Percentiles rank a stretch among this genome's conserved stretches.
Evolutionary conservation across 495 filamentous ascomycete genomes (phyloP).

Genomic region (Lepraria neglecta): DNA sequence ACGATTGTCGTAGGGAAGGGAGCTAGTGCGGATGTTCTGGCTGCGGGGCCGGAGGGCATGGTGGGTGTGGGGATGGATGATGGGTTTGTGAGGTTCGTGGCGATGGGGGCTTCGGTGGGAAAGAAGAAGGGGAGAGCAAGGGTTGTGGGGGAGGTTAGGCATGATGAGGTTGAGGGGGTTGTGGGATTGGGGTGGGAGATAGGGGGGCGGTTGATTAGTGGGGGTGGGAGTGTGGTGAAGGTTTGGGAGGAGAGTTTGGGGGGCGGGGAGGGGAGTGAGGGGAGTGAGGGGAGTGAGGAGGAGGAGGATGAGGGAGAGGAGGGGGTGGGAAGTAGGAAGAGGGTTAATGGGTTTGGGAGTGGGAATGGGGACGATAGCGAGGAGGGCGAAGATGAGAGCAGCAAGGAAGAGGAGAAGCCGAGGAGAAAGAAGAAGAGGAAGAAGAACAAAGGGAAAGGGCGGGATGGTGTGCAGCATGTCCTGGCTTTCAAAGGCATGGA

Average conservation of each 20-base stretch:
- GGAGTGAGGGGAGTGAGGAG: slow-evolving; percentile 24
- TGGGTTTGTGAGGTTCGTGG: slow-evolving; percentile 48
- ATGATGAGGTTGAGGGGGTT: slow-evolving; percentile 81
- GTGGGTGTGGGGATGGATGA: slow-evolving; percentile 71
- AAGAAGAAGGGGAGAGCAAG: slow-evolving; percentile 44
- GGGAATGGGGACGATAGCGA: slow-evolving; percentile 36
- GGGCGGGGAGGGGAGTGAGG: slow-evolving; percentile 40
- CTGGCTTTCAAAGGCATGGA: slow-evolving; percentile 61
- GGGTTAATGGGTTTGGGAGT: slow-evolving; percentile 38
- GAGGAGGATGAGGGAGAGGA: not conserved
- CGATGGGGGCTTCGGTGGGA: slow-evolving; percentile 41
- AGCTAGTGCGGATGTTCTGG: slow-evolving; percentile 67
- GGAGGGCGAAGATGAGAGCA: slow-evolving; percentile 38
- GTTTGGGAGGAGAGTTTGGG: slow-evolving; percentile 61
- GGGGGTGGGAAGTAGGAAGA: slow-evolving; percentile 25
- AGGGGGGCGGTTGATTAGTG: slow-evolving; percentile 76
- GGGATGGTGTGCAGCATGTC: slow-evolving; percentile 49
- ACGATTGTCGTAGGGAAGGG: slow-evolving; percentile 64
- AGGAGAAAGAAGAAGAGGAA: slow-evolving; percentile 50
- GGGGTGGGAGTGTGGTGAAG: slow-evolving; percentile 75
- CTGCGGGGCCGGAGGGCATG: slow-evolving; percentile 59
- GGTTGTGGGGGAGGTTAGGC: slow-evolving; percentile 54
- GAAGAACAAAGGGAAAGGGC: slow-evolving; percentile 50
- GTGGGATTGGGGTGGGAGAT: slow-evolving; percentile 74
- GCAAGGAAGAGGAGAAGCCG: slow-evolving; percentile 40